Evolutionary conservation across 2,329 filamentous ascomycete species (phyloP), one percentile per base, ranked within the genome.

Genomic region (Cucurbitaria berberidis): DNA sequence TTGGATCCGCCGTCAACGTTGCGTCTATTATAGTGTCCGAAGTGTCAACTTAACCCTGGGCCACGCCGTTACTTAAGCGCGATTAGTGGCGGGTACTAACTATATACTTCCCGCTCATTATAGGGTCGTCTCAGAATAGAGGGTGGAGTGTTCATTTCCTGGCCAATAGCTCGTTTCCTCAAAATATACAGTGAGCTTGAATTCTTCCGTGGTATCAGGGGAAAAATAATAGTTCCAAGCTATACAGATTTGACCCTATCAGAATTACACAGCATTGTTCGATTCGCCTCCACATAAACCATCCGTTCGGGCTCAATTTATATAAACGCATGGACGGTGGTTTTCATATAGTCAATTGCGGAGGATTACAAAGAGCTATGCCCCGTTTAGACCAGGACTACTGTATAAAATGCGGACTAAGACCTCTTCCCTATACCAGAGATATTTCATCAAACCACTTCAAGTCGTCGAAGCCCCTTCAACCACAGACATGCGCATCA

Each of bases 401-500:
- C 10, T 7, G 21, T 15, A 39, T 39, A 39, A 24, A 24, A 39
- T 26, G 11, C 35, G 22, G 35, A 13, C 35, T 5, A 2, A 22
- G 8, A 9, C 2, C 18, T 21, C 16, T 19, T 21, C 9, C 35
- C 10, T 3, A 21, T 13, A 21, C 4, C 9, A 9, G 7, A 21
- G 4, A 15, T 7, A 11, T 3, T 21, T 38, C 35, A 13, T 3
- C 9, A 38, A 10, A 9, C n/a, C 21, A 3, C n/a, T 22, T 7
- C 11, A 5, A 24, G 19, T 10, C 24, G 5, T 2, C n/a, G n/a
- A n/a, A n/a, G n/a, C n/a, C n/a, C n/a, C 24, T 22, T 2, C 2
- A 39, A 24, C 2, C 21, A 18, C 19, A 15, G 42, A 29, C n/a
- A 52, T 52, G 49, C 43, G 29, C 16, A 4, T 47, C 29, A 42